These are phyloP conservation scores for Cryphonectria radicalis DNA, from an alignment of 2,329 filamentous ascomycete genomes.

Conservation along the genomic window DNA sequence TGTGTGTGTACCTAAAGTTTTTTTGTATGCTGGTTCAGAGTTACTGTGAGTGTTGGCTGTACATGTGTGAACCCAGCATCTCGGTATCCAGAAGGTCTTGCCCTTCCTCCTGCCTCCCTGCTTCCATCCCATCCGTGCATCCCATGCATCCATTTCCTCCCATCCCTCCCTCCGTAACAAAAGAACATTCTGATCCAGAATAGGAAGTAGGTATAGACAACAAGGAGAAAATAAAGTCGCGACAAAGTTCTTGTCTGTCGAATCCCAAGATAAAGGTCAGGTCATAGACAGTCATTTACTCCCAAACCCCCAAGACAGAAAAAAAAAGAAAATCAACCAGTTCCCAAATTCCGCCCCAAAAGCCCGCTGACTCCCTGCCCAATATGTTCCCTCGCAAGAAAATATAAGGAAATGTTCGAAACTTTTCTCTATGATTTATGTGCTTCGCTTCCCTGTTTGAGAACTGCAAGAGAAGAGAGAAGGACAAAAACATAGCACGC, in stretches of 20 bases:
- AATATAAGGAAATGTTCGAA: background rate
- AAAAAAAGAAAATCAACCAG: background rate
- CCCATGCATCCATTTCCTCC: background rate
- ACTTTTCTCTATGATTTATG: slow-evolving; percentile 8
- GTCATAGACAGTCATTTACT: background rate
- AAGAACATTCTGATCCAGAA: background rate
- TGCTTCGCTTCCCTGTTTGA: background rate
- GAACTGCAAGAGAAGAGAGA: background rate
- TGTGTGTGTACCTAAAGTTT: background rate
- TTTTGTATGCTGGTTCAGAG: background rate
- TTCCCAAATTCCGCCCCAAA: background rate
- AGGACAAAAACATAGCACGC: background rate
- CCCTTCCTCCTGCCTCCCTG: background rate
- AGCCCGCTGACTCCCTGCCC: background rate
- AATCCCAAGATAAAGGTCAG: background rate
- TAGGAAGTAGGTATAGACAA: background rate
- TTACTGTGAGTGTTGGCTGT: background rate
- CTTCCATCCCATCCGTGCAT: background rate
- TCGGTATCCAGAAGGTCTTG: background rate
- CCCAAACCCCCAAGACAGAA: background rate
- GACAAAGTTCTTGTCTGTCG: background rate
- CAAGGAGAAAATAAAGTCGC: background rate
- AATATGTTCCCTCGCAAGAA: background rate
- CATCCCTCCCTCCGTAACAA: background rate
- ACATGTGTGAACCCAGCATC: background rate